phyloP scores from a whole-genome alignment of 2,329 filamentous ascomycete genomes.

The Zymoseptoria crescenta region DNA sequence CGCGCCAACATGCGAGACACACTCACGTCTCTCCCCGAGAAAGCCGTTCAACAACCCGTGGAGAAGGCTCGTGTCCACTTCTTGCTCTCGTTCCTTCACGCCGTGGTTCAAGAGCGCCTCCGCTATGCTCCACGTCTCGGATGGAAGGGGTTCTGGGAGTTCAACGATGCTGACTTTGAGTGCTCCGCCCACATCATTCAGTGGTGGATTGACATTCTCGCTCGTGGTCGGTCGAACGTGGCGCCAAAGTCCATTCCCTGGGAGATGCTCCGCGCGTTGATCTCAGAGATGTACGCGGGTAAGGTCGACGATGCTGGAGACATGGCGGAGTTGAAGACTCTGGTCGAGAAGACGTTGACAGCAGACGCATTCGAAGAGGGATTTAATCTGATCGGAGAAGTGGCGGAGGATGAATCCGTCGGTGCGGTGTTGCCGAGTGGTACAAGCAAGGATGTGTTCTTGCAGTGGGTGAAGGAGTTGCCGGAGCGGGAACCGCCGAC shows the following conservation, averaged over 20 bases:
- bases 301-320: slow-evolving; percentile 92
- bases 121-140: slow-evolving; percentile 89
- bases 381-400: slow-evolving; percentile 73
- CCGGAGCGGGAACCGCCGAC: slow-evolving; percentile 95
- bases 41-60: slow-evolving; percentile 69
- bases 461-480: slow-evolving; percentile 80
- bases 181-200: slow-evolving; percentile 95
- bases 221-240: slow-evolving; percentile 82
- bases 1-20: slow-evolving; percentile 99
- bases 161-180: slow-evolving; percentile 98
- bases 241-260: slow-evolving; percentile 91
- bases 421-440: slow-evolving; percentile 67
- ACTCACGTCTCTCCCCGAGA: slow-evolving; percentile 57
- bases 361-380: slow-evolving; percentile 86
- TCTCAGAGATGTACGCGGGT: slow-evolving; percentile 93
- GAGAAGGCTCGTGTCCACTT: slow-evolving; percentile 87
- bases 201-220: slow-evolving; percentile 78
- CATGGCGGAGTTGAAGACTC: slow-evolving; percentile 61
- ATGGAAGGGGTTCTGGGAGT: slow-evolving; percentile 99
- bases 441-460: slow-evolving; percentile 78
- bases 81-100: slow-evolving; percentile 87
- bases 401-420: slow-evolving; percentile 29
- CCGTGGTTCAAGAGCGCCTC: slow-evolving; percentile 87
- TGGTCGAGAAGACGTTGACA: slow-evolving; percentile 74
- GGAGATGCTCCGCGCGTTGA: slow-evolving; percentile 85